phyloP scores from a whole-genome alignment of 768 basidiomycete species.

The Trametes cinnabarina region DNA sequence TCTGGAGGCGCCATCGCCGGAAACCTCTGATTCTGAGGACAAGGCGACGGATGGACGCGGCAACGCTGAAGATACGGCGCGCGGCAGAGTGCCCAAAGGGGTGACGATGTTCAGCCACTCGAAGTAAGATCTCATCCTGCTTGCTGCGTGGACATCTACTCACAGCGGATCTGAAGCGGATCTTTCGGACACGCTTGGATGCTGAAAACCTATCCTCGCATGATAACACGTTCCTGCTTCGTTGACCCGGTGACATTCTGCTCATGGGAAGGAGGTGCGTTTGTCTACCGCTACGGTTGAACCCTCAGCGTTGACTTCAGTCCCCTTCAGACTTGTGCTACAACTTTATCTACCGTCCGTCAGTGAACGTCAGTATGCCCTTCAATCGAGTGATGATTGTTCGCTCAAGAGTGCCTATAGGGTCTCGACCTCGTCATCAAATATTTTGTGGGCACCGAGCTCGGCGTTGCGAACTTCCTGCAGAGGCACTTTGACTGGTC shows the following conservation, averaged over 20 bases:
- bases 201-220: slow-evolving; percentile 69
- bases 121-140: slow-evolving; percentile 51
- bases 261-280: slow-evolving; percentile 87
- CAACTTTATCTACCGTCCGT: slow-evolving; percentile 80
- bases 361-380: slow-evolving; percentile 51
- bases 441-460: slow-evolving; percentile 85
- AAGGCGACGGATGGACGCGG: slow-evolving; percentile 14
- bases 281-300: neutral
- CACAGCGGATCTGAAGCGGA: slow-evolving; percentile 43
- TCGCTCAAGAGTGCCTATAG: slow-evolving; percentile 34
- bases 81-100: slow-evolving; percentile 38
- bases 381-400: slow-evolving; percentile 1
- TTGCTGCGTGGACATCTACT: neutral
- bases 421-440: slow-evolving; percentile 77
- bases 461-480: slow-evolving; percentile 84
- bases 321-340: slow-evolving; percentile 71
- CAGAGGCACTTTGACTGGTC: slow-evolving; percentile 85
- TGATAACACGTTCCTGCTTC: slow-evolving; percentile 78
- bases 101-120: slow-evolving; percentile 85
- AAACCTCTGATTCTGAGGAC: slow-evolving; percentile 26
- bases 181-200: slow-evolving; percentile 89
- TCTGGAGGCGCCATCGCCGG: slow-evolving; percentile 19
- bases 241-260: slow-evolving; percentile 91
- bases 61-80: neutral
- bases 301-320: neutral